These are phyloP conservation scores for Collybia mongolica DNA, from an alignment of 768 basidiomycete genomes.

Conservation along the genomic window DNA sequence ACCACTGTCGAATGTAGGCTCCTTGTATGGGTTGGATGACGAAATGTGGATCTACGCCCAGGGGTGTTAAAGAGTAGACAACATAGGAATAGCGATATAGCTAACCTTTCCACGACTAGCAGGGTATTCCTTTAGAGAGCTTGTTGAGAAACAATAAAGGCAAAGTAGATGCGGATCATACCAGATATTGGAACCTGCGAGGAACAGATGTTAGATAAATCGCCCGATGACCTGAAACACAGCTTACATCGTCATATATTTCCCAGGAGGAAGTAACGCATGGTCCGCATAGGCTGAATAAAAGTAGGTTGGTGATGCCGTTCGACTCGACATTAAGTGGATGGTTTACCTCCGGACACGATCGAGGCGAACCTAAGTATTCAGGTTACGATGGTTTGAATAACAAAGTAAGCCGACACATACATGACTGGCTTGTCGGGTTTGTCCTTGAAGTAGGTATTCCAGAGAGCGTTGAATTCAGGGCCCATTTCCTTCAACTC, in stretches of 20 bases:
- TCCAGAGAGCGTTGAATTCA: constrained; percentile 68
- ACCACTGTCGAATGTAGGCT: constrained; percentile 68
- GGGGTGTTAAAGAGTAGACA: background rate
- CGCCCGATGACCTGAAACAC: background rate
- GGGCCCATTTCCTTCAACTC: constrained; percentile 80
- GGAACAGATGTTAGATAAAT: background rate
- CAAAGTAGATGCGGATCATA: constrained; percentile 15
- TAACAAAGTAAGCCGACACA: constrained; percentile 8
- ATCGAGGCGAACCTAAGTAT: constrained; percentile 57
- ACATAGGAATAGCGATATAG: background rate
- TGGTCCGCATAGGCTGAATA: constrained; percentile 65
- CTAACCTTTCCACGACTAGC: constrained; percentile 69
- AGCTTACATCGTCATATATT: constrained; percentile 63
- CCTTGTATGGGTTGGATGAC: constrained; percentile 58
- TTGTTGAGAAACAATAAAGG: background rate
- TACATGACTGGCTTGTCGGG: constrained; percentile 78
- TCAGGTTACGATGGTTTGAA: background rate
- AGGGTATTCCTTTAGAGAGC: constrained; percentile 55
- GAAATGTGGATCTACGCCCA: constrained; percentile 56
- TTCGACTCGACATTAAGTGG: background rate
- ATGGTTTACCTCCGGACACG: constrained; percentile 49
- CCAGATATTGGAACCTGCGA: constrained; percentile 62
- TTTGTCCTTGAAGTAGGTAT: constrained; percentile 76
- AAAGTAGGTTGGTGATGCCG: background rate
- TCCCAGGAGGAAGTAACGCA: constrained; percentile 65